Evolutionary conservation across 352 stramenopile species (phyloP).

Genomic region (Globisporangium alternatum): DNA sequence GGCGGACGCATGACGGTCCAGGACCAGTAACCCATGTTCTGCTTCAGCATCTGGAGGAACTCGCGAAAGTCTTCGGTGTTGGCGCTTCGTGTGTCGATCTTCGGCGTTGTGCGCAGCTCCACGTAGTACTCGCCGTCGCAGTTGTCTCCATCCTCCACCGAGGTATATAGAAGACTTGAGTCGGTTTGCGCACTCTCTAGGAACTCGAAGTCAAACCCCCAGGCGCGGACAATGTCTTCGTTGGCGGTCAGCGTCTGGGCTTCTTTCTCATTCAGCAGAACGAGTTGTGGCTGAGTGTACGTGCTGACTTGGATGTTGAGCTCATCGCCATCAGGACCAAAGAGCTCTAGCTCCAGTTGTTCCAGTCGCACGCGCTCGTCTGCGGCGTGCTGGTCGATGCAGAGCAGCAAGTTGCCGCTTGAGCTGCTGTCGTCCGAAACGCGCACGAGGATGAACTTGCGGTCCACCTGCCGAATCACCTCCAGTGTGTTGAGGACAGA

Average conservation of each 20-base stretch:
- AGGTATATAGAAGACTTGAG: not conserved
- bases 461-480: constrained; percentile 88
- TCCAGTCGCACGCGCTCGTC: constrained; percentile 89
- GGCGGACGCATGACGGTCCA: constrained; percentile 47
- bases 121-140: constrained; percentile 9
- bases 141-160: not conserved
- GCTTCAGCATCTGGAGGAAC: constrained; percentile 69
- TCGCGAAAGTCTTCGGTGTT: constrained; percentile 79
- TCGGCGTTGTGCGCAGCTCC: constrained; percentile 44
- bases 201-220: constrained; percentile 77
- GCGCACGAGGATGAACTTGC: constrained; percentile 88
- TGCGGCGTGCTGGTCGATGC: constrained; percentile 90
- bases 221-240: constrained; percentile 56
- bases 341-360: constrained; percentile 68
- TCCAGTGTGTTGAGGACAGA: constrained; percentile 56
- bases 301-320: constrained; percentile 52
- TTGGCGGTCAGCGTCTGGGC: constrained; percentile 36
- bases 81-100: constrained; percentile 68
- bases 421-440: constrained; percentile 18
- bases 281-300: constrained; percentile 41
- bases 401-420: constrained; percentile 46
- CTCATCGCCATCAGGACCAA: constrained; percentile 48
- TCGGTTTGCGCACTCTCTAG: constrained; percentile 10
- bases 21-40: constrained; percentile 19
- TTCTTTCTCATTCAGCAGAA: constrained; percentile 64